Conservation (phyloP, 225 moss, liverwort and hornwort species). For the Thuidium tamariscinum region DNA sequence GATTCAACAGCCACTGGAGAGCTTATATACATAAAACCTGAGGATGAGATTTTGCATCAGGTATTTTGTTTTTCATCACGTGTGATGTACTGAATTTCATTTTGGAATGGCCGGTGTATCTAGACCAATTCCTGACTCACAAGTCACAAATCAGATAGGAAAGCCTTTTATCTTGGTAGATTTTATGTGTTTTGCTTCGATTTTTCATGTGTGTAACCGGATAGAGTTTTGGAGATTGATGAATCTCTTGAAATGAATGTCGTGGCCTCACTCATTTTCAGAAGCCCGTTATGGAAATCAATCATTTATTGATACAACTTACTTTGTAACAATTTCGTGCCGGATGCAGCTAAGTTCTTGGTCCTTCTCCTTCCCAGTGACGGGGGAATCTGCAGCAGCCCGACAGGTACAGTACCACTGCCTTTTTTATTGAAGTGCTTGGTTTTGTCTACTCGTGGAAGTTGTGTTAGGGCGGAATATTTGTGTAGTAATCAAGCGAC, state of each 20-base stretch:
- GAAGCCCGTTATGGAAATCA: background rate
- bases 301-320: background rate
- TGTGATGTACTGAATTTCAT: background rate
- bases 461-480: background rate
- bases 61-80: conserved; percentile 13
- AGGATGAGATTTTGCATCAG: conserved; percentile 89
- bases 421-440: background rate
- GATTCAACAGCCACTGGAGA: conserved; percentile 16
- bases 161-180: background rate
- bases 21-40: conserved; percentile 70
- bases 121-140: background rate
- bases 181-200: background rate
- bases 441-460: background rate
- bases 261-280: background rate
- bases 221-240: background rate
- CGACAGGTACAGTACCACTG: conserved; percentile 43
- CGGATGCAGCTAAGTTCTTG: conserved; percentile 79
- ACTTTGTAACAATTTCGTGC: background rate
- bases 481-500: background rate
- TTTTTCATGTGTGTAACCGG: background rate
- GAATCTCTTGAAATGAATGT: background rate
- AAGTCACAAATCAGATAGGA: background rate
- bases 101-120: background rate
- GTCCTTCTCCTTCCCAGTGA: conserved; percentile 70
- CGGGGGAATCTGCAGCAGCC: conserved; percentile 47